These are phyloP conservation scores for Nigrograna mackinnonii DNA, from an alignment of 2,329 filamentous ascomycete genomes.

Conservation along the genomic window DNA sequence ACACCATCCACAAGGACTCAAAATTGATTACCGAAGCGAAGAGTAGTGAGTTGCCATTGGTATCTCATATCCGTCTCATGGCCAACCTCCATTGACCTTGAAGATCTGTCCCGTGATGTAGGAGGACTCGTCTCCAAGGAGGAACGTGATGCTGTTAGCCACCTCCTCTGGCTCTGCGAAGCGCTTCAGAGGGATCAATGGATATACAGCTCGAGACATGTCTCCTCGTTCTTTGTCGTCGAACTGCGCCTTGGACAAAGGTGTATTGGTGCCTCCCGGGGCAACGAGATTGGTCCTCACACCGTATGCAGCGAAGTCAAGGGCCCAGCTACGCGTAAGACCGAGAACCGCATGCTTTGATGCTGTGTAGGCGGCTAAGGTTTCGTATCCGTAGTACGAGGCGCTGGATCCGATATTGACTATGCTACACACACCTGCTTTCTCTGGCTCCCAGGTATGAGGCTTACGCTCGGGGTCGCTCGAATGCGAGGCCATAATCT, in stretches of 20 bases:
- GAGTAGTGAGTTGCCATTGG: too few relatives aligned
- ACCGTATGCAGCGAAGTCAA: slow-evolving; percentile 50
- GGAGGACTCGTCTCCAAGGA: slow-evolving; percentile 8
- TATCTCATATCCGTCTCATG: too few relatives aligned
- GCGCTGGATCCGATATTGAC: slow-evolving; percentile 16
- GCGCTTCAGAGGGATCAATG: slow-evolving; percentile 11
- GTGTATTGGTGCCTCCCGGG: slow-evolving; percentile 31
- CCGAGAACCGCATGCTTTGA: slow-evolving; percentile 53
- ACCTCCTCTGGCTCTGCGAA: slow-evolving; percentile 11
- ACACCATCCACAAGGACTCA: too few relatives aligned
- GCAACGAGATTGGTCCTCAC: slow-evolving; percentile 56
- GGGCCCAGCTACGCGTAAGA: slow-evolving; percentile 49
- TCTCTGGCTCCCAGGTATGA: too few relatives aligned
- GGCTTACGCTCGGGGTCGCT: too few relatives aligned
- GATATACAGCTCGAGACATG: slow-evolving; percentile 8
- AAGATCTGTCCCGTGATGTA: slow-evolving; percentile 9
- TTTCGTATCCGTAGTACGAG: slow-evolving; percentile 13
- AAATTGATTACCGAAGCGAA: too few relatives aligned
- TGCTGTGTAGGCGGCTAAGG: slow-evolving; percentile 43
- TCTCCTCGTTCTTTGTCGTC: slow-evolving; percentile 9
- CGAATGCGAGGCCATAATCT: too few relatives aligned
- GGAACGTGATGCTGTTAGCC: slow-evolving; percentile 9
- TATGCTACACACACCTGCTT: too few relatives aligned
- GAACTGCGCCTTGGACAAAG: slow-evolving; percentile 13
- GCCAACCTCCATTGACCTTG: slow-evolving; percentile 7